A percentile compares a stretch with the other conserved stretches of the same genome.
Evolutionary conservation across 2,329 filamentous ascomycete species (phyloP).

Genomic region (Sphaerulina populicola): DNA sequence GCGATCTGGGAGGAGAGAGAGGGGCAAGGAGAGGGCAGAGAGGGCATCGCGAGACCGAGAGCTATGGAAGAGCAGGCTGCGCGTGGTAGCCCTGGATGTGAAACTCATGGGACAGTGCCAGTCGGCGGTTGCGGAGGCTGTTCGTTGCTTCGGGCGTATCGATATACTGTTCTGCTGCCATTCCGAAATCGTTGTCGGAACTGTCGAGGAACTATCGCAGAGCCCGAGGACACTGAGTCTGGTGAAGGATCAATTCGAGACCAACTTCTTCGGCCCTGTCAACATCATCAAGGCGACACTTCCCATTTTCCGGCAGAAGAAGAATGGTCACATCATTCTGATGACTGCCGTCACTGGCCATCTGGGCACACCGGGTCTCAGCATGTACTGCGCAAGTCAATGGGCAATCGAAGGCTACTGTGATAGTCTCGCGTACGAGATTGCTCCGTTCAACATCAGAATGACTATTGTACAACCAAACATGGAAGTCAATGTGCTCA

Average conservation of each 20-base stretch:
- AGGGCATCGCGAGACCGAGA: conserved; percentile 19
- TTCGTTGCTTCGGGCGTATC: conserved; percentile 73
- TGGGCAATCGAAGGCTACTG: conserved; percentile 96
- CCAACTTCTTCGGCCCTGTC: conserved; percentile 88
- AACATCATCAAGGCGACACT: conserved; percentile 89
- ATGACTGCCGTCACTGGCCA: conserved; percentile 86
- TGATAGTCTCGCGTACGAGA: conserved; percentile 88
- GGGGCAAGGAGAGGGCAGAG: conserved; percentile 50
- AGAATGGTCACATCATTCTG: conserved; percentile 81
- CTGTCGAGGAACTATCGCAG: conserved; percentile 80
- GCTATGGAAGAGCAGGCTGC: conserved; percentile 66
- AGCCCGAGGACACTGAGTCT: conserved; percentile 64
- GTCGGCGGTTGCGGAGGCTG: conserved; percentile 76
- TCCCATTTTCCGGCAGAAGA: conserved; percentile 68
- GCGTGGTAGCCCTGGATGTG: conserved; percentile 52
- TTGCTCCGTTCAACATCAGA: conserved; percentile 91
- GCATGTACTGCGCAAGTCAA: conserved; percentile 83
- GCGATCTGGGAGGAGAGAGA: conserved; percentile 13
- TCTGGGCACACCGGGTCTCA: conserved; percentile 82
- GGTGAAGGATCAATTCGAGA: conserved; percentile 85
- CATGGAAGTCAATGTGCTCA: conserved; percentile 81
- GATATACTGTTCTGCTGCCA: conserved; percentile 88
- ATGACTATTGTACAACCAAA: conserved; percentile 93
- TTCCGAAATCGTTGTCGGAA: conserved; percentile 80
- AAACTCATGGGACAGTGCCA: conserved; percentile 63